These are phyloP conservation scores for Aspergillus alliaceus DNA, from an alignment of 2,329 filamentous ascomycete genomes.

Conservation along the genomic window DNA sequence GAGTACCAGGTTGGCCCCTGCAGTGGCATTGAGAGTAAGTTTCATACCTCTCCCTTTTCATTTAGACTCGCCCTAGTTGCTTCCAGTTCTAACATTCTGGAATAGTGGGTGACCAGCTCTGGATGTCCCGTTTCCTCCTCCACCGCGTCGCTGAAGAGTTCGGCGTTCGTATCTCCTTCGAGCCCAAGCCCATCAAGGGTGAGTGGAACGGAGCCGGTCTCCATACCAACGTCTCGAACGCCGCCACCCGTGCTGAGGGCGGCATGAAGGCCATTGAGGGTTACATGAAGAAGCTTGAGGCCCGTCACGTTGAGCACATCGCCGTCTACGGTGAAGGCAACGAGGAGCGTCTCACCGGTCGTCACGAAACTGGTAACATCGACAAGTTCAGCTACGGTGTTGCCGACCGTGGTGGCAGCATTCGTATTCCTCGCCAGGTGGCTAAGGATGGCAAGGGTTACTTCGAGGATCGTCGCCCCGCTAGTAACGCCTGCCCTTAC, in stretches of 20 bases:
- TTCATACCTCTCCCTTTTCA: background rate
- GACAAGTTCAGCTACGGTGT: constrained; percentile 93
- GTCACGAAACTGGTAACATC: constrained; percentile 90
- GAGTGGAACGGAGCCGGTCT: constrained; percentile 97
- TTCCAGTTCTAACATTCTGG: constrained; percentile 26
- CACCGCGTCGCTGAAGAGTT: constrained; percentile 94
- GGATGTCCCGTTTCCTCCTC: constrained; percentile 87
- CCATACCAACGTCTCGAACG: constrained; percentile 90
- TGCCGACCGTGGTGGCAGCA: constrained; percentile 91
- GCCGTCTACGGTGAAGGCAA: constrained; percentile 95
- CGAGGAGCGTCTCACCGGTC: constrained; percentile 86
- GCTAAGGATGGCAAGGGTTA: constrained; percentile 90
- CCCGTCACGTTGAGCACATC: constrained; percentile 79
- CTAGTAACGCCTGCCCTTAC: constrained; percentile 85
- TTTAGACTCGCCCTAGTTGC: background rate
- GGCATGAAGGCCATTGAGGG: constrained; percentile 95
- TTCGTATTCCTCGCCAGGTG: constrained; percentile 84
- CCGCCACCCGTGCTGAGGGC: constrained; percentile 83
- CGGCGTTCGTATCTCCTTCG: constrained; percentile 89
- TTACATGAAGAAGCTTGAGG: constrained; percentile 79
- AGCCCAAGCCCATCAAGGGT: constrained; percentile 92
- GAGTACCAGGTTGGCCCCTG: constrained; percentile 97
- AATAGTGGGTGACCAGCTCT: constrained; percentile 92
- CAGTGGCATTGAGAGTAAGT: constrained; percentile 76
- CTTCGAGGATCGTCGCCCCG: constrained; percentile 82